A percentile compares a stretch with the other conserved stretches of the same genome.
Evolutionary conservation across 1,284 basidiomycete species (phyloP).

Genomic region (Ustilago tritici): DNA sequence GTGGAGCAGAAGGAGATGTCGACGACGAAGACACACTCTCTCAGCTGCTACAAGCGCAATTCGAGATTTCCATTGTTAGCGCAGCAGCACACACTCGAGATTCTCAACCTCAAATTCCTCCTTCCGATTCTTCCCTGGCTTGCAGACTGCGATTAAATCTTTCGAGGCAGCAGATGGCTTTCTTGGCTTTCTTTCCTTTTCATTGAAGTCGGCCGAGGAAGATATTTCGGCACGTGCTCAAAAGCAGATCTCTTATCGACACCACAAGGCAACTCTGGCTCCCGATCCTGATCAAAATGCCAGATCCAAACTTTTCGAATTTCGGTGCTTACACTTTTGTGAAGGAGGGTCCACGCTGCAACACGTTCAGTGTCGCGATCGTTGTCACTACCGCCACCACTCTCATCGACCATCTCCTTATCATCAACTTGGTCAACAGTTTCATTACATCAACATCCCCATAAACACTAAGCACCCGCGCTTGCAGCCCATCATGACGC

Average conservation of each 20-base stretch:
- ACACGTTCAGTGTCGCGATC: neutral
- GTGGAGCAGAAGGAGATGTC: constrained; percentile 39
- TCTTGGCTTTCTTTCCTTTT: neutral
- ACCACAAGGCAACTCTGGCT: neutral
- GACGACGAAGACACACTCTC: neutral
- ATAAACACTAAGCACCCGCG: neutral
- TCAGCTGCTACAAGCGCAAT: neutral
- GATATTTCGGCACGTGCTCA: neutral
- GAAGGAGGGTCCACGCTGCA: neutral
- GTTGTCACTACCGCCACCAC: constrained; percentile 2
- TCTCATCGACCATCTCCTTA: neutral
- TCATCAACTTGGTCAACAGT: neutral
- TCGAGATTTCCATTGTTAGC: constrained; percentile 11
- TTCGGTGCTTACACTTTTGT: neutral
- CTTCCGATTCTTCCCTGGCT: constrained; percentile 2
- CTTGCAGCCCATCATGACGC: constrained; percentile 50
- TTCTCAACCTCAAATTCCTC: neutral
- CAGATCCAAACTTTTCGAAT: constrained; percentile 7
- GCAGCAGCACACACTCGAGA: neutral
- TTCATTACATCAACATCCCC: neutral
- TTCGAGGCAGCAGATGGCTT: constrained; percentile 12
- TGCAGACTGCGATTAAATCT: neutral
- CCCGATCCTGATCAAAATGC: constrained; percentile 1
- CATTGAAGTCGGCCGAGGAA: neutral
- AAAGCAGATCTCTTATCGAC: neutral